Conservation (phyloP, 192 early-diverging fungal species). For the Entomortierella beljakovae region DNA sequence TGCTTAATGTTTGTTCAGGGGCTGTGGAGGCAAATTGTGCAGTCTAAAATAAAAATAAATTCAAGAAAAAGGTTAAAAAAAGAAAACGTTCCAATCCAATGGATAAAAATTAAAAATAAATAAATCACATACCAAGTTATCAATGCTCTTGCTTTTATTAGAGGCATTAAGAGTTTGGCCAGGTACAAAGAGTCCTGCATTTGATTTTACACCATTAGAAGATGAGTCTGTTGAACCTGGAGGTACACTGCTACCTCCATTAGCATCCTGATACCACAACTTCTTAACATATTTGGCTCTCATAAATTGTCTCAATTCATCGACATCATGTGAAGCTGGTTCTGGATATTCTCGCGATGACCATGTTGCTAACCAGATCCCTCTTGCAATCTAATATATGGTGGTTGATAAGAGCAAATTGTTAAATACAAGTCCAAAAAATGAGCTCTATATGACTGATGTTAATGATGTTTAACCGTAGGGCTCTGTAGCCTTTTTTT, state of each 20-base stretch:
- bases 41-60: neutral
- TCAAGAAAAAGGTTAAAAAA: slow-evolving; percentile 9
- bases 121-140: slow-evolving; percentile 20
- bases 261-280: slow-evolving; percentile 45
- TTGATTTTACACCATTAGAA: neutral
- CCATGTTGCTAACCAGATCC: slow-evolving; percentile 56
- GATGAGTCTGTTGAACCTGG: neutral
- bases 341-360: slow-evolving; percentile 53
- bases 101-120: neutral
- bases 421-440: neutral
- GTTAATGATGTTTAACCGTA: neutral
- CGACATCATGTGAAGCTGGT: slow-evolving; percentile 50
- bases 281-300: slow-evolving; percentile 57
- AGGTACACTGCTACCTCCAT: neutral
- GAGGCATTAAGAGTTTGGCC: slow-evolving; percentile 14
- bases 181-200: slow-evolving; percentile 1
- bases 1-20: slow-evolving; percentile 38
- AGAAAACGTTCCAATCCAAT: neutral
- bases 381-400: slow-evolving; percentile 19
- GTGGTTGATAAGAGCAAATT: neutral
- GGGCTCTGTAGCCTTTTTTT: neutral
- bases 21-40: neutral
- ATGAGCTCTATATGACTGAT: neutral
- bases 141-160: slow-evolving; percentile 27
- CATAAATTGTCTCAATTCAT: slow-evolving; percentile 51